Base-by-base conservation (phyloP, 2,329 filamentous ascomycete genomes). In the Xylaria hypoxylon region DNA sequence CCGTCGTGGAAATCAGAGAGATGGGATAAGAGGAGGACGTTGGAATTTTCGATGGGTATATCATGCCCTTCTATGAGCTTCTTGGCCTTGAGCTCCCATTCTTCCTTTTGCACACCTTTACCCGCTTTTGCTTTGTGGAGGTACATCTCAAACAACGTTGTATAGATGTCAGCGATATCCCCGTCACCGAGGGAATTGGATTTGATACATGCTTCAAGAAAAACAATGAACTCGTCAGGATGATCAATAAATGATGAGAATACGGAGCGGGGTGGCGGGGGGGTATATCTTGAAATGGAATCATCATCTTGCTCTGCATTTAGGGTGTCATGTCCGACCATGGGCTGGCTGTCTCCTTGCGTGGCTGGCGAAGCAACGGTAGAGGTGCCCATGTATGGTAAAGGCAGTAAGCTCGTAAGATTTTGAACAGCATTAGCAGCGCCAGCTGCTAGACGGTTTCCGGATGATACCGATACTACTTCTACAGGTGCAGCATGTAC, bases 171-270 rank as follows among this genome's bases (percentile, higher is more conserved):
- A 1, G 90, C 87, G 69, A 89, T 92, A 76, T 97, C 92, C 8
- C 89, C 86, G 40, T 92, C 85, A 22, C 88, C 89, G n/a, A 97
- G 79, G 24, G 87, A 85, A 22, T 89, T 84, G 64, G 94, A 90
- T 56, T 89, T 83, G 5, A 97, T 86, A 67, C 95, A 94, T 5
- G 94, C 93, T 79, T 99, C 95, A 0, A 99, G 84, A 76, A 99
- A 99, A 17, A 89, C 83, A 68, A 98, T 95, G 73, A 99, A 98
- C 75, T 97, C 90, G 64, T 94, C 88, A 0, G 96, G 87, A 76
- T 97, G 94, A 74, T 97, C 95, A 66, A 99, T 94, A 75, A 99
- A 99, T 0, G 93, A 95, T 1, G 96, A 97, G 74, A 99, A 99
- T 0, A 96, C 95, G 1, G 91, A 94, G 67, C 95, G 85, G 5